A percentile compares a stretch with the other conserved stretches of the same genome.
Conservation (phyloP, 192 early-diverging fungal genomes). For the Umbelopsis ramanniana region DNA sequence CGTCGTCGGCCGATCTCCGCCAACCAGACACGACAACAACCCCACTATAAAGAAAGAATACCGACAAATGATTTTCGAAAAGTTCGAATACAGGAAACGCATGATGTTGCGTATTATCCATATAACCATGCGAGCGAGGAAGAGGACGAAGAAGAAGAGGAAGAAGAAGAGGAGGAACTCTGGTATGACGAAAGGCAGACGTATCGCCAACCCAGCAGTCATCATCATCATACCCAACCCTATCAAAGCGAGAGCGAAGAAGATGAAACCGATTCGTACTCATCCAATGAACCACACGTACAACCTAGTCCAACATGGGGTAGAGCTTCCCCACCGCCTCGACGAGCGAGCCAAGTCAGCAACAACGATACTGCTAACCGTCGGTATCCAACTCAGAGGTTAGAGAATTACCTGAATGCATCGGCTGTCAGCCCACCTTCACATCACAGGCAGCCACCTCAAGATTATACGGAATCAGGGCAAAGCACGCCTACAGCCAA, state of each 20-base stretch:
- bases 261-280: neutral
- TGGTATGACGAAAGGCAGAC: neutral
- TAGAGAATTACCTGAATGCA: neutral
- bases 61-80: neutral
- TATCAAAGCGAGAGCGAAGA: conserved; percentile 11
- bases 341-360: neutral
- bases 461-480: neutral
- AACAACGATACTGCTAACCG: neutral
- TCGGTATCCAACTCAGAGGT: neutral
- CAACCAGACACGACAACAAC: neutral
- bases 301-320: neutral
- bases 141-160: neutral
- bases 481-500: neutral
- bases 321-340: neutral
- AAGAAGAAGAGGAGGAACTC: neutral
- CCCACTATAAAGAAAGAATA: neutral
- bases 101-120: neutral
- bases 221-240: neutral
- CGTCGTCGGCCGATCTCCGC: neutral
- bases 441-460: neutral
- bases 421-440: neutral
- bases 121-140: neutral
- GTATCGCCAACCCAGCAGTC: neutral
- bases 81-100: conserved; percentile 5
- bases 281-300: neutral